Evolutionary conservation across 306 rosid species (phyloP).

Genomic region (Lablab purpureus): DNA sequence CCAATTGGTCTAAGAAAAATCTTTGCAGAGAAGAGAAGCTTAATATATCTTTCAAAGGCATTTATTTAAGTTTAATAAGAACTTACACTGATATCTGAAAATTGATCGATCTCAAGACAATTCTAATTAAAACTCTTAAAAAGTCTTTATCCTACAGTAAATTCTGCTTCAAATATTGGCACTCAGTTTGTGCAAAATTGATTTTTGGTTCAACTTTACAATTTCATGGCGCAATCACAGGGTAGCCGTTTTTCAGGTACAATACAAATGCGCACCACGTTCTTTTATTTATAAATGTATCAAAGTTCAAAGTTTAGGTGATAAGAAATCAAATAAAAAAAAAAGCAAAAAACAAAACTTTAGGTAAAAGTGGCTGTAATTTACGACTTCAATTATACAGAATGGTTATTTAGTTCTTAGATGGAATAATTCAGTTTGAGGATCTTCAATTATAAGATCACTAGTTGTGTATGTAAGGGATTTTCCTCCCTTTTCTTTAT

Average conservation of each 20-base stretch:
- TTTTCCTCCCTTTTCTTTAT: no score
- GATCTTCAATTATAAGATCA: neutral
- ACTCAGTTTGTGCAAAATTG: neutral
- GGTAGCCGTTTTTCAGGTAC: neutral
- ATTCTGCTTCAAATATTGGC: neutral
- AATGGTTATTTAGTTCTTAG: neutral
- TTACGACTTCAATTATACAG: neutral
- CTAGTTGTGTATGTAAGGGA: no score
- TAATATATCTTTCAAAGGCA: no score
- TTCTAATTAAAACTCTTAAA: neutral
- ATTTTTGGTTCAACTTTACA: neutral
- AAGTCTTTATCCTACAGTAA: neutral
- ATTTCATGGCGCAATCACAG: conserved; percentile 1
- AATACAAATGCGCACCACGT: neutral
- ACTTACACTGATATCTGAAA: no score
- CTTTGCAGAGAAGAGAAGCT: no score
- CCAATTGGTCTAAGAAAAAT: no score
- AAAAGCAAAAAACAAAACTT: neutral
- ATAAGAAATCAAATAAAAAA: neutral
- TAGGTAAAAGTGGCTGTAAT: neutral
- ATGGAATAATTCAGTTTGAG: neutral
- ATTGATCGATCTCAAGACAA: neutral
- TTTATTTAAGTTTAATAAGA: no score
- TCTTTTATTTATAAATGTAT: neutral
- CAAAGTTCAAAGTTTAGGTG: neutral